A percentile compares a stretch with the other conserved stretches of the same genome.
Evolutionary conservation across 352 stramenopile species (phyloP).

Genomic region (Phytopythium chamaehyphon): DNA sequence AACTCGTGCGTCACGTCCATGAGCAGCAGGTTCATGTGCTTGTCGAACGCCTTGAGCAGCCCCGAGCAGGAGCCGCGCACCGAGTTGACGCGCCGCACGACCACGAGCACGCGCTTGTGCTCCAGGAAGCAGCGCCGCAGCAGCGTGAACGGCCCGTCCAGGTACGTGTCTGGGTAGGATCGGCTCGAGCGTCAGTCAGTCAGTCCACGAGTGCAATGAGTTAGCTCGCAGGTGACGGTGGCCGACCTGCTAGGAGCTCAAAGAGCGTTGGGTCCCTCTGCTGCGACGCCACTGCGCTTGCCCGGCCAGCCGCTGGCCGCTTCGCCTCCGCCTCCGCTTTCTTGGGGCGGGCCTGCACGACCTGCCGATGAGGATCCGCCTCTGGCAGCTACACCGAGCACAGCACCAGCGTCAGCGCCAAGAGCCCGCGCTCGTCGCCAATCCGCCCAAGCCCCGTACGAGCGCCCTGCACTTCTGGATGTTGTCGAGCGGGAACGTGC

Average conservation of each 20-base stretch:
- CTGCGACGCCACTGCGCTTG: slow-evolving; percentile 2
- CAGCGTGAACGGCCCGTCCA: slow-evolving; percentile 83
- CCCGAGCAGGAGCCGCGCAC: slow-evolving; percentile 88
- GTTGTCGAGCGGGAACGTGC: slow-evolving; percentile 72
- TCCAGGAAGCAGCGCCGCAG: slow-evolving; percentile 81
- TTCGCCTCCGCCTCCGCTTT: slow-evolving; percentile 14
- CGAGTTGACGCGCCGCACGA: slow-evolving; percentile 89
- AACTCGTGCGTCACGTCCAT: slow-evolving; percentile 84
- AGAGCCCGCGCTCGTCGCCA: neutral
- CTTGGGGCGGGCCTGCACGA: slow-evolving; percentile 23
- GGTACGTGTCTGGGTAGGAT: slow-evolving; percentile 72
- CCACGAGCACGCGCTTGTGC: slow-evolving; percentile 71
- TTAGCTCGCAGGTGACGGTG: too few species aligned
- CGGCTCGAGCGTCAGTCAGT: too few species aligned
- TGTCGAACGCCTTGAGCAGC: slow-evolving; percentile 93
- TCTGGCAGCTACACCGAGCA: slow-evolving; percentile 66
- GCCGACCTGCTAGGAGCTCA: slow-evolving; percentile 46
- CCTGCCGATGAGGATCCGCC: slow-evolving; percentile 49
- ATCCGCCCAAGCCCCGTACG: slow-evolving; percentile 18
- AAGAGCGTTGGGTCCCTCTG: slow-evolving; percentile 32
- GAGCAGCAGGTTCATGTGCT: slow-evolving; percentile 94
- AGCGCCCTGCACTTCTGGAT: slow-evolving; percentile 83
- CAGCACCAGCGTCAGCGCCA: neutral
- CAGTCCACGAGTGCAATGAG: too few species aligned
- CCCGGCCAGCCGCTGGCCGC: slow-evolving; percentile 11